Percentiles rank a stretch among this genome's conserved stretches.
These are phyloP conservation scores for Inga oerstediana DNA, from an alignment of 306 rosid species.

Conservation along the genomic window DNA sequence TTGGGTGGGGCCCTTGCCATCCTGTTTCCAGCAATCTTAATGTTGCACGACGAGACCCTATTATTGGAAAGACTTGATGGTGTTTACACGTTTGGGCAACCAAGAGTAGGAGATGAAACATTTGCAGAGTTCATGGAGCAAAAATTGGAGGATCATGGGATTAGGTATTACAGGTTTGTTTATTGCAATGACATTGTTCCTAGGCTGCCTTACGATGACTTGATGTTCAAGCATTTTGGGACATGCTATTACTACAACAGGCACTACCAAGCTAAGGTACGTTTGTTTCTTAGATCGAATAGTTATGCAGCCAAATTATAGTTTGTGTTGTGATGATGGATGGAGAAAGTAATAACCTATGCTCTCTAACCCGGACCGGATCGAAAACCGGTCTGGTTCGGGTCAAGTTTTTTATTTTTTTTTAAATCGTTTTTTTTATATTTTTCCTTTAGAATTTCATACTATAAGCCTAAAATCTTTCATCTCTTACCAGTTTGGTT, in stretches of 20 bases:
- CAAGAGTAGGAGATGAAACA: conserved; percentile 68
- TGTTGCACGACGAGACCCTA: conserved; percentile 59
- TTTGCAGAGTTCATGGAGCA: conserved; percentile 57
- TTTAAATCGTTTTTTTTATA: too few relatives aligned
- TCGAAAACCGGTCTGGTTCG: too few relatives aligned
- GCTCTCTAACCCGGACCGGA: too few relatives aligned
- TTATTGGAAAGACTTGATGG: conserved; percentile 69
- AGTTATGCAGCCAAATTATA: not conserved
- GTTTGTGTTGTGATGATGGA: not conserved
- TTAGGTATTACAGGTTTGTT: conserved; percentile 66
- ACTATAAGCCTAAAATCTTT: too few relatives aligned
- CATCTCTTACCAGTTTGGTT: too few relatives aligned
- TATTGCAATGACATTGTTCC: conserved; percentile 77
- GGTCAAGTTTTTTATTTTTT: too few relatives aligned
- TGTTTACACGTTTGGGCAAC: conserved; percentile 88
- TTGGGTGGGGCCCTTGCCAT: conserved; percentile 72
- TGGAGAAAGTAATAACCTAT: not conserved
- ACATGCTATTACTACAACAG: conserved; percentile 63
- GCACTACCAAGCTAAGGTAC: conserved; percentile 52
- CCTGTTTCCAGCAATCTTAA: conserved; percentile 46
- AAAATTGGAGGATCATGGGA: conserved; percentile 48
- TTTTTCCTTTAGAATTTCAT: too few relatives aligned
- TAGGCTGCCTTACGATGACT: conserved; percentile 69
- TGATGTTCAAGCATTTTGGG: conserved; percentile 84
- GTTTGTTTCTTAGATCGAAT: too few relatives aligned